A percentile compares a stretch with the other conserved stretches of the same genome.
These are phyloP conservation scores for Potentilla sterilis DNA, from an alignment of 306 rosid genomes.

Conservation along the genomic window DNA sequence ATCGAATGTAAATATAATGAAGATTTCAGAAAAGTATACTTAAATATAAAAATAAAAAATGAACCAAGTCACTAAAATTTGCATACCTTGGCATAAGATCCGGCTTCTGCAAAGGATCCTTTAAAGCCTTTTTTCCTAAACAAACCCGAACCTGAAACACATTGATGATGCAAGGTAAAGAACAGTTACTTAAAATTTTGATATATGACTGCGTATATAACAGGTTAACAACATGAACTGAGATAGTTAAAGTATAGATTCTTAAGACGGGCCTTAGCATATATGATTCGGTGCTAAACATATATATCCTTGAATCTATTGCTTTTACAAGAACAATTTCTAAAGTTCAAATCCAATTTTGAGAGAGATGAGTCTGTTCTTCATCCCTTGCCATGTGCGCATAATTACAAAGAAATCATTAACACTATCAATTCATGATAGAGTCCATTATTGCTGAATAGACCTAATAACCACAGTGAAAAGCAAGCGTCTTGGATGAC, in stretches of 20 bases:
- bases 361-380: neutral
- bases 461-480: neutral
- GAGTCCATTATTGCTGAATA: neutral
- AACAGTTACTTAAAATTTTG: neutral
- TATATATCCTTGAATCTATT: constrained; percentile 2
- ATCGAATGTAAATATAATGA: neutral
- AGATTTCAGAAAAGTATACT: neutral
- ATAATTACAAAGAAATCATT: neutral
- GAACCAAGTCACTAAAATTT: neutral
- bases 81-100: constrained; percentile 79
- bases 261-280: neutral
- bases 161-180: constrained; percentile 4
- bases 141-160: constrained; percentile 78
- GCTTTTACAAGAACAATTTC: neutral
- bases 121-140: constrained; percentile 86
- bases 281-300: too few species aligned
- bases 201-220: neutral
- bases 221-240: neutral
- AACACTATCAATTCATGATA: neutral
- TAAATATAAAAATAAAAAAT: neutral
- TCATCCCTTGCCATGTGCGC: neutral
- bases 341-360: neutral
- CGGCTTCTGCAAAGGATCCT: constrained; percentile 87
- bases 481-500: neutral
- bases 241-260: neutral